phyloP scores from a whole-genome alignment of 1,139 yeast genomes.

The Nematodospora anomalae region DNA sequence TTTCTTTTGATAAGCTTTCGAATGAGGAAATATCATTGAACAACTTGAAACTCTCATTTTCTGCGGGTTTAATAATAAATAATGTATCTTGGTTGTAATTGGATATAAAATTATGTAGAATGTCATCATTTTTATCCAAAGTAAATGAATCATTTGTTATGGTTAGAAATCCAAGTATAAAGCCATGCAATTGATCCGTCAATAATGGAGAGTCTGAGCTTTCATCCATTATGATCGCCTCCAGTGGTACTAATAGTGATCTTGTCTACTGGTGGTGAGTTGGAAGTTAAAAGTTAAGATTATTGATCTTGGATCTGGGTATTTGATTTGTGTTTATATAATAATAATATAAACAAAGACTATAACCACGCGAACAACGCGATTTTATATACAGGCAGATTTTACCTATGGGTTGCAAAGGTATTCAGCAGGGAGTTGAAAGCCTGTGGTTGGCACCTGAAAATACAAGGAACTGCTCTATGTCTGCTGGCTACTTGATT shows the following conservation, averaged over 20 bases:
- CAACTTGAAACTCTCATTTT: constrained; percentile 7
- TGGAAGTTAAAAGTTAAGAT: too few relatives aligned
- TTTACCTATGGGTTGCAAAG: too few relatives aligned
- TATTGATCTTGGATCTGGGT: not conserved
- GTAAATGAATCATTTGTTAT: not conserved
- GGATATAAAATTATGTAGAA: constrained; percentile 15
- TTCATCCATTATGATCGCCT: constrained; percentile 6
- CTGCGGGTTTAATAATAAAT: constrained; percentile 13
- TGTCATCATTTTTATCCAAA: constrained; percentile 3
- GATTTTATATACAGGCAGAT: too few relatives aligned
- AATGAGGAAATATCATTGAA: constrained; percentile 12
- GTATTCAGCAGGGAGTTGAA: too few relatives aligned
- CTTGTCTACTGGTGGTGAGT: not conserved
- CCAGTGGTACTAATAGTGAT: too few relatives aligned
- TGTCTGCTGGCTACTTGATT: too few relatives aligned
- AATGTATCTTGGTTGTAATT: constrained; percentile 19
- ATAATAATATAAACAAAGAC: too few relatives aligned
- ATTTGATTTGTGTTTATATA: too few relatives aligned
- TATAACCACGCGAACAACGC: too few relatives aligned
- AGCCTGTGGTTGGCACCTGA: too few relatives aligned
- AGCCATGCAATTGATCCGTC: constrained; percentile 10
- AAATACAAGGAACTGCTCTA: too few relatives aligned
- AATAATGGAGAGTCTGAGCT: not conserved
- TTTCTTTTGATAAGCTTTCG: constrained; percentile 4
- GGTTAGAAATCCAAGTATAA: constrained; percentile 2